A percentile compares a stretch with the other conserved stretches of the same genome.
Evolutionary conservation across 2,329 filamentous ascomycete species (phyloP).

Genomic region (Sporothrix dimorphospora): DNA sequence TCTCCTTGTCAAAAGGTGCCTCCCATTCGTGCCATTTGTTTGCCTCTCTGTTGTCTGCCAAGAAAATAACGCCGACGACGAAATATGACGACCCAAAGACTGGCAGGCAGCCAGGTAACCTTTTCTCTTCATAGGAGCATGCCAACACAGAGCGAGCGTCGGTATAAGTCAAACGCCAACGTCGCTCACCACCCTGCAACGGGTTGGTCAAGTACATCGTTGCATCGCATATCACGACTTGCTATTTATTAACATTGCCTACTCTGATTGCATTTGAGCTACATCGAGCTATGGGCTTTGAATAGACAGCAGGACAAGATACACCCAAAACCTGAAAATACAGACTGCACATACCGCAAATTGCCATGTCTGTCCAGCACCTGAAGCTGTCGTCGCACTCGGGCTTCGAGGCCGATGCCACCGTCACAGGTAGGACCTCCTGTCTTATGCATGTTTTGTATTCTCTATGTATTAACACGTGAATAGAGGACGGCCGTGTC

Average conservation of each 20-base stretch:
- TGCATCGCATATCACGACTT: not conserved
- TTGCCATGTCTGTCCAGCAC: conserved; percentile 45
- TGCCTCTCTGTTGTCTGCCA: conserved; percentile 9
- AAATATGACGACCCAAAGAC: conserved; percentile 6
- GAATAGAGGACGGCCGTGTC: conserved; percentile 71
- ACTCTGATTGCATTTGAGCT: not conserved
- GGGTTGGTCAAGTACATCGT: not conserved
- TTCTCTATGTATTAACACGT: not conserved
- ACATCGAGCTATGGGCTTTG: not conserved
- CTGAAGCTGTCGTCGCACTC: conserved; percentile 61
- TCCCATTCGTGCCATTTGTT: not conserved
- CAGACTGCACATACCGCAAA: not conserved
- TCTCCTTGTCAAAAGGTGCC: too few species aligned
- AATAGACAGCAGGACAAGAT: not conserved
- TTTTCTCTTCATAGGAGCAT: not conserved
- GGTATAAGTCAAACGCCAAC: not conserved
- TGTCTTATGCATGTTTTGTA: not conserved
- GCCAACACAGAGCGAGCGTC: too few species aligned
- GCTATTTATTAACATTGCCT: not conserved
- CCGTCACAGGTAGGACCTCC: conserved; percentile 53
- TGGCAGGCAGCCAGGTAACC: not conserved
- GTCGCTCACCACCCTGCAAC: not conserved
- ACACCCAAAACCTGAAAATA: not conserved
- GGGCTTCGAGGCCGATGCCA: conserved; percentile 65
- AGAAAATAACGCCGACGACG: not conserved